Evolutionary conservation across 345 rosid genomes (phyloP).

Genomic region (Clarkia xantiana): DNA sequence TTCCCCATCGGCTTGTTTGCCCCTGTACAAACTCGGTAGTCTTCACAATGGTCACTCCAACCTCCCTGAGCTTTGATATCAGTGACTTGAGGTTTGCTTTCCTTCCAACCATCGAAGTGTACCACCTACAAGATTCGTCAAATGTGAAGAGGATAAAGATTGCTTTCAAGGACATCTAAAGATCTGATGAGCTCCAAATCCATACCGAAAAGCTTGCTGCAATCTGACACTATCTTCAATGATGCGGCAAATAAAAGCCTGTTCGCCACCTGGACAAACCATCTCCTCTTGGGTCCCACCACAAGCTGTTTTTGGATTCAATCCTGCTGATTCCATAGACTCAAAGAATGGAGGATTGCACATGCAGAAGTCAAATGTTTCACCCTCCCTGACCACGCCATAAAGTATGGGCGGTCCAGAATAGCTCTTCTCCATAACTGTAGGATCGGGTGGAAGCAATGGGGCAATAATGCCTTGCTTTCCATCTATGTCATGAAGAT

Average conservation of each 20-base stretch:
- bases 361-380: constrained; percentile 90
- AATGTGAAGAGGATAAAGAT: not conserved
- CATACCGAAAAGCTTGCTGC: constrained; percentile 51
- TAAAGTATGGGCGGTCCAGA: constrained; percentile 39
- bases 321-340: constrained; percentile 63
- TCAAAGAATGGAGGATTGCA: constrained; percentile 95
- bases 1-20: constrained; percentile 82
- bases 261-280: constrained; percentile 88
- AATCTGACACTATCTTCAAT: constrained; percentile 61
- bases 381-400: constrained; percentile 51
- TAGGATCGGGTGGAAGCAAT: constrained; percentile 10
- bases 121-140: constrained; percentile 40
- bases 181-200: not conserved
- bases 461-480: constrained; percentile 9
- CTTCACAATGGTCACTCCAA: constrained; percentile 59
- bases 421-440: constrained; percentile 17
- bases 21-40: constrained; percentile 91
- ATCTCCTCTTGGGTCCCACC: constrained; percentile 85
- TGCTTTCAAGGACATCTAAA: not conserved
- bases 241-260: constrained; percentile 55
- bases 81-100: constrained; percentile 63
- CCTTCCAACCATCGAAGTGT: constrained; percentile 86
- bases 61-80: constrained; percentile 55
- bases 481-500: constrained; percentile 3
- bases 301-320: constrained; percentile 82